Evolutionary conservation across 805 yeast species (phyloP).

Genomic region (Debaryomyces castellii): DNA sequence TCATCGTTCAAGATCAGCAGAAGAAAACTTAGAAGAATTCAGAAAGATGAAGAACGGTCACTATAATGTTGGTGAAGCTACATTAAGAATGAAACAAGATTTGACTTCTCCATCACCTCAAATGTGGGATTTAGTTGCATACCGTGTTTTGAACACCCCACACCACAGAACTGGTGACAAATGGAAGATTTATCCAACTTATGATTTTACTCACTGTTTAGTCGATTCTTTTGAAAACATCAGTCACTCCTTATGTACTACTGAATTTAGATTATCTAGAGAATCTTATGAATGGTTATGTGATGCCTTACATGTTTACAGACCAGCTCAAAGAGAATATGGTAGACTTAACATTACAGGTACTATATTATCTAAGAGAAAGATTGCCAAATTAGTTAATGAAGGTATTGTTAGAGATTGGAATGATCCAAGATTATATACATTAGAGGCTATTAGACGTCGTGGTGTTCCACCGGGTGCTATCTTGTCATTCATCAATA

Average conservation of each 20-base stretch:
- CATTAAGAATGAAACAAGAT: slow-evolving; percentile 96
- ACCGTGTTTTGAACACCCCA: slow-evolving; percentile 86
- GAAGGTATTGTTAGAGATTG: slow-evolving; percentile 86
- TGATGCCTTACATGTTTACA: slow-evolving; percentile 89
- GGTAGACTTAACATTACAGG: slow-evolving; percentile 96
- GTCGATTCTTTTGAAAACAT: slow-evolving; percentile 97
- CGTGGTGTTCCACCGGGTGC: slow-evolving; percentile 99
- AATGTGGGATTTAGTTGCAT: slow-evolving; percentile 99
- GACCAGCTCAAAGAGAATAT: slow-evolving; percentile 98
- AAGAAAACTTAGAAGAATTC: slow-evolving; percentile 76
- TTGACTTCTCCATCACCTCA: slow-evolving; percentile 89
- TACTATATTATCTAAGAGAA: slow-evolving; percentile 90
- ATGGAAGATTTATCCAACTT: slow-evolving; percentile 98
- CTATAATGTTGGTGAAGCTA: slow-evolving; percentile 88
- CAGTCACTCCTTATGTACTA: slow-evolving; percentile 93
- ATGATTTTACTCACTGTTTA: slow-evolving; percentile 98
- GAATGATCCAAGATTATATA: slow-evolving; percentile 97
- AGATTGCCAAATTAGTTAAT: slow-evolving; percentile 88
- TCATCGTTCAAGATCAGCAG: slow-evolving; percentile 69
- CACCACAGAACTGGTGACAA: slow-evolving; percentile 96
- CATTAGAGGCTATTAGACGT: slow-evolving; percentile 90
- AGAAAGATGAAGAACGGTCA: slow-evolving; percentile 89
- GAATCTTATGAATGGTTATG: slow-evolving; percentile 98
- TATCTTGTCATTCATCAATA: slow-evolving; percentile 85
- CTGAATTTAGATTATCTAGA: slow-evolving; percentile 88